phyloP scores from a whole-genome alignment of 1,284 basidiomycete genomes.

The Moesziomyces sp. region DNA sequence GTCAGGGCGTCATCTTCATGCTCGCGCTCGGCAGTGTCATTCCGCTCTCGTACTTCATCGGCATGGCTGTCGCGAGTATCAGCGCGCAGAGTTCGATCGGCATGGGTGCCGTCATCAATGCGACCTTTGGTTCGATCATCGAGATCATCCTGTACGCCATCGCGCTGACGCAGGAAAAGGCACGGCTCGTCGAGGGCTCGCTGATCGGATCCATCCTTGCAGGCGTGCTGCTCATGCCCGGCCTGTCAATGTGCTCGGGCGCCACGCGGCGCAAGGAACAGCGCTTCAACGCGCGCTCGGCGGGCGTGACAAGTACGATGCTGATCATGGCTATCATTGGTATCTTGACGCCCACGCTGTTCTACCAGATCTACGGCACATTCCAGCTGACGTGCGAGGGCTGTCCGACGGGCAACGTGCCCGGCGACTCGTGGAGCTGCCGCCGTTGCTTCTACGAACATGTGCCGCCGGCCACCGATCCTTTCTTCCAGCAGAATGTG shows the following conservation, averaged over 20 bases:
- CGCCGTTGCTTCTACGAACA: slow-evolving; percentile 94
- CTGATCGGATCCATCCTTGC: slow-evolving; percentile 93
- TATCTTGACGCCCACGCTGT: slow-evolving; percentile 91
- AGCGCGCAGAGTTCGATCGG: slow-evolving; percentile 97
- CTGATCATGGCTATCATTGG: slow-evolving; percentile 99
- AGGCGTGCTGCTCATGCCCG: slow-evolving; percentile 96
- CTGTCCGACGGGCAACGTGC: slow-evolving; percentile 74
- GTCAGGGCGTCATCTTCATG: slow-evolving; percentile 83
- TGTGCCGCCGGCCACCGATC: slow-evolving; percentile 88
- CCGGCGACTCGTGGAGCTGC: slow-evolving; percentile 77
- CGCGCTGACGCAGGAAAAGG: slow-evolving; percentile 87
- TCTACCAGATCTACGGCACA: slow-evolving; percentile 99
- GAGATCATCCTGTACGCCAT: slow-evolving; percentile 95
- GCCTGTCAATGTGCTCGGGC: slow-evolving; percentile 94
- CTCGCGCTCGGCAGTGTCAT: slow-evolving; percentile 90
- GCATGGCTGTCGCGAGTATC: slow-evolving; percentile 99
- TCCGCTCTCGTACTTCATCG: slow-evolving; percentile 97
- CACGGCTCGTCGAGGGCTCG: slow-evolving; percentile 93
- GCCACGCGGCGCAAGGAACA: slow-evolving; percentile 93
- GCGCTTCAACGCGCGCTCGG: slow-evolving; percentile 96
- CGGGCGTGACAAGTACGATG: slow-evolving; percentile 99
- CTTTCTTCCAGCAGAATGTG: slow-evolving; percentile 95
- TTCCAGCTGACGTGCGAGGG: slow-evolving; percentile 93
- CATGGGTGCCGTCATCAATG: slow-evolving; percentile 99
- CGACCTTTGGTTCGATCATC: slow-evolving; percentile 97